Conservation (phyloP, 257 asterid species). For the Echites panduratus region DNA sequence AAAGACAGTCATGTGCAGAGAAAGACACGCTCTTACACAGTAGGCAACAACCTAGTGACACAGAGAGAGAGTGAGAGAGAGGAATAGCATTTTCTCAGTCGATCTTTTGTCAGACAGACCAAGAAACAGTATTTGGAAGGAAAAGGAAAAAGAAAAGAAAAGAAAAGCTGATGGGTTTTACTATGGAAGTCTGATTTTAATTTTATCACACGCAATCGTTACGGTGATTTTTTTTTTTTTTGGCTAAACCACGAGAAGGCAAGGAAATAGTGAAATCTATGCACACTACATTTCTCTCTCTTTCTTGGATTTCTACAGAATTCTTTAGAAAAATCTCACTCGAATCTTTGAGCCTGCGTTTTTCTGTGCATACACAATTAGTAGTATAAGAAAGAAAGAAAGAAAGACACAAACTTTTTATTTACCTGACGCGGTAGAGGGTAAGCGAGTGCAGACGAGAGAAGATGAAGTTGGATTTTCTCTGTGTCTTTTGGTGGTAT, state of each 20-base stretch:
- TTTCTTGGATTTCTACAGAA: conserved; percentile 5
- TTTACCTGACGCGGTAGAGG: conserved; percentile 46
- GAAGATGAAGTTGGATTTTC: conserved; percentile 45
- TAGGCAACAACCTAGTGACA: conserved; percentile 8
- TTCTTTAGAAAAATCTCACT: not conserved
- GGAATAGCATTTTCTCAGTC: conserved; percentile 34
- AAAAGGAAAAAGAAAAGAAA: conserved; percentile 16
- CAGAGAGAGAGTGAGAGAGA: not conserved
- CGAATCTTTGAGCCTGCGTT: not conserved
- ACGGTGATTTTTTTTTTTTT: not conserved
- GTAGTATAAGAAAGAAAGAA: not conserved
- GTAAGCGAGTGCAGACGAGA: conserved; percentile 55
- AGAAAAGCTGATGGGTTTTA: conserved; percentile 26
- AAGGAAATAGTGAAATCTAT: conserved; percentile 13
- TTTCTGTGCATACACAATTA: not conserved
- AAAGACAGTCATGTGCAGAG: conserved; percentile 9
- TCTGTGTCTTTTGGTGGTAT: conserved; percentile 35
- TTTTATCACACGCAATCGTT: conserved; percentile 25
- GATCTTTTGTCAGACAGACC: conserved; percentile 41
- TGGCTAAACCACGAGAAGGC: conserved; percentile 11
- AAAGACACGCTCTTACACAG: conserved; percentile 21
- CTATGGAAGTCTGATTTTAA: conserved; percentile 17
- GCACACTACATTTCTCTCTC: not conserved
- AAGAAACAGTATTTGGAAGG: conserved; percentile 36
- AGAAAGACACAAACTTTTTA: not conserved